phyloP scores from a whole-genome alignment of 768 basidiomycete species.

The Mycena metata region DNA sequence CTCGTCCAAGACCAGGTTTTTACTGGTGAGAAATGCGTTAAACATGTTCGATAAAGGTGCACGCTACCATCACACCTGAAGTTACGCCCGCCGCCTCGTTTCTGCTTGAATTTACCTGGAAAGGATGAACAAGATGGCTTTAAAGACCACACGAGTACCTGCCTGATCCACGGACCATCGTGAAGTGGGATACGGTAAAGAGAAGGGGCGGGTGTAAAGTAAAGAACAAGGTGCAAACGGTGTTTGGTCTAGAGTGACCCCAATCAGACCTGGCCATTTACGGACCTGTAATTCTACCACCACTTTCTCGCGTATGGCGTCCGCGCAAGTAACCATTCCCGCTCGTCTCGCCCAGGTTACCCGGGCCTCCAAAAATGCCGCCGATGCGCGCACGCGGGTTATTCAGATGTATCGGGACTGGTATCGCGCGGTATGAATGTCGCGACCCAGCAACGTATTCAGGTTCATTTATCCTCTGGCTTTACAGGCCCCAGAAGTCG shows the following conservation, averaged over 20 bases:
- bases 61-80: slow-evolving; percentile 70
- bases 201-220: slow-evolving; percentile 23
- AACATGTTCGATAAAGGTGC: slow-evolving; percentile 18
- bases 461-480: neutral
- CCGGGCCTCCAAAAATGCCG: slow-evolving; percentile 64
- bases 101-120: slow-evolving; percentile 85
- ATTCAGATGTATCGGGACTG: slow-evolving; percentile 91
- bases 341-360: slow-evolving; percentile 84
- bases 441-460: slow-evolving; percentile 8
- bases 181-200: slow-evolving; percentile 29
- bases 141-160: slow-evolving; percentile 19
- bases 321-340: slow-evolving; percentile 86
- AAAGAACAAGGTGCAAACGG: slow-evolving; percentile 17
- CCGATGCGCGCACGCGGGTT: slow-evolving; percentile 77
- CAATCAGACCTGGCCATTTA: neutral
- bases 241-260: slow-evolving; percentile 30
- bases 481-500: slow-evolving; percentile 90
- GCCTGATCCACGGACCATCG: slow-evolving; percentile 69
- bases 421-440: slow-evolving; percentile 85
- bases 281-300: neutral
- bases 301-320: slow-evolving; percentile 51
- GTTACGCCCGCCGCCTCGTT: slow-evolving; percentile 88
- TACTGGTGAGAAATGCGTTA: slow-evolving; percentile 53
- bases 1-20: slow-evolving; percentile 70
- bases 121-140: neutral